Conservation (phyloP, 2,329 filamentous ascomycete genomes). For the Xylariaceae sp. region DNA sequence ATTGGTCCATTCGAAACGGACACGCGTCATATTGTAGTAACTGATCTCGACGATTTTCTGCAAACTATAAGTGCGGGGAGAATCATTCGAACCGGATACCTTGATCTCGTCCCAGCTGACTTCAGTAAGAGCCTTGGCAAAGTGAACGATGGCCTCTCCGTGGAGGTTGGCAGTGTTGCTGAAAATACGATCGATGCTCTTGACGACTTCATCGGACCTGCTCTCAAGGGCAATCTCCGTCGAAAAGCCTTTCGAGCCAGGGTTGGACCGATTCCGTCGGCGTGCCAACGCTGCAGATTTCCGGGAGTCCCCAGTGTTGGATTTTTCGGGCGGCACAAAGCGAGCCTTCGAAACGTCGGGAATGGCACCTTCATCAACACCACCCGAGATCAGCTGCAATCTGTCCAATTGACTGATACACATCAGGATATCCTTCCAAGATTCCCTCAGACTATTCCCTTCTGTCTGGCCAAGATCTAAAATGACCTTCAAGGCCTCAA, state of each 20-base stretch:
- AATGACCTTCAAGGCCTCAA: conserved; percentile 87
- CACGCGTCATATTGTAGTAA: conserved; percentile 99
- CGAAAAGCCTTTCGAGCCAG: conserved; percentile 60
- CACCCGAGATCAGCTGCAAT: conserved; percentile 88
- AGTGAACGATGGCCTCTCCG: conserved; percentile 91
- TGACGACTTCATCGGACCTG: conserved; percentile 86
- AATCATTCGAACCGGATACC: conserved; percentile 92
- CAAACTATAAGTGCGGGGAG: conserved; percentile 90
- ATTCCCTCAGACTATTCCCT: conserved; percentile 80
- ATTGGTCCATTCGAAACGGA: conserved; percentile 95
- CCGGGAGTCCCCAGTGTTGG: conserved; percentile 51
- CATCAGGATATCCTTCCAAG: conserved; percentile 92
- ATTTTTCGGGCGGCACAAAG: conserved; percentile 56
- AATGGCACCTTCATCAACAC: conserved; percentile 85
- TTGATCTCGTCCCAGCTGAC: conserved; percentile 99
- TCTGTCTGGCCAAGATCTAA: conserved; percentile 90
- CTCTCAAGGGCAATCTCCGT: conserved; percentile 85
- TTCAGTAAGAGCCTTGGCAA: conserved; percentile 85
- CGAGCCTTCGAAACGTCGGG: conserved; percentile 86
- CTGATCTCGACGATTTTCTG: conserved; percentile 98
- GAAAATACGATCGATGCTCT: conserved; percentile 91
- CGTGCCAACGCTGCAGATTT: conserved; percentile 60
- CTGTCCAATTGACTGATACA: conserved; percentile 95
- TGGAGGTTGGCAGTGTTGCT: conserved; percentile 91
- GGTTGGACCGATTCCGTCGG: conserved; percentile 47